Evolutionary conservation across 495 filamentous ascomycete genomes (phyloP), one percentile per base, ranked within the genome.

Genomic region (Echria macrotheca): DNA sequence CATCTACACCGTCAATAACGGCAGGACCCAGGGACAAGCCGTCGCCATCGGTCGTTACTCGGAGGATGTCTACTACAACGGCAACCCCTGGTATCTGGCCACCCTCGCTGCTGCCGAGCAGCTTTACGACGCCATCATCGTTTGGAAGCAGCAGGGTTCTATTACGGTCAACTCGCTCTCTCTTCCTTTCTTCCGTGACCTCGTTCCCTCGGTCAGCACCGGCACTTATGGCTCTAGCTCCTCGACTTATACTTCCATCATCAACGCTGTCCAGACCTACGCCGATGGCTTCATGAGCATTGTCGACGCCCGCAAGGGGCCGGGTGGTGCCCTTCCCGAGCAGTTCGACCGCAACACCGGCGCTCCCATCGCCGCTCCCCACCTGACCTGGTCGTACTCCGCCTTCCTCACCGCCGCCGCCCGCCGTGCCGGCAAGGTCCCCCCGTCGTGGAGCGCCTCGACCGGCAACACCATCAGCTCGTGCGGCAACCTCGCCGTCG

Each of bases 341-440:
- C 83, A 87, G 55, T 85, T 70, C 52, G 67, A 74, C 58, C 74
- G 71, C 47, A 57, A 64, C 35, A 64, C 60, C 43, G 83, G 83
- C 35, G 43, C 51, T 0, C 74, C 73, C 8, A 50, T 79, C n/a
- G 80, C 78, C 0, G 83, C 83, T 7, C 49, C 67, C 9, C 70
- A 85, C 55, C 67, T 87, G 12, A 86, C 84, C 12, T 87, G 84
- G 83, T 85, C 78, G 10, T 84, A 81, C 57, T 77, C 79, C 2
- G 66, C 80, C n/a, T 83, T 84, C 66, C 56, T 83, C 29, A 79
- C 80, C 5, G 78, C 78, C 32, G 69, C 75, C 19, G 72, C 66
- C n/a, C 64, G 71, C 39, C 64, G 72, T 38, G 61, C 63, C 22
- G 70, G 73, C 44, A 52, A 72, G 8, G 67, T 80, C 8, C 82